Evolutionary conservation across 306 rosid species (phyloP).

Genomic region (Pyrus betulifolia): DNA sequence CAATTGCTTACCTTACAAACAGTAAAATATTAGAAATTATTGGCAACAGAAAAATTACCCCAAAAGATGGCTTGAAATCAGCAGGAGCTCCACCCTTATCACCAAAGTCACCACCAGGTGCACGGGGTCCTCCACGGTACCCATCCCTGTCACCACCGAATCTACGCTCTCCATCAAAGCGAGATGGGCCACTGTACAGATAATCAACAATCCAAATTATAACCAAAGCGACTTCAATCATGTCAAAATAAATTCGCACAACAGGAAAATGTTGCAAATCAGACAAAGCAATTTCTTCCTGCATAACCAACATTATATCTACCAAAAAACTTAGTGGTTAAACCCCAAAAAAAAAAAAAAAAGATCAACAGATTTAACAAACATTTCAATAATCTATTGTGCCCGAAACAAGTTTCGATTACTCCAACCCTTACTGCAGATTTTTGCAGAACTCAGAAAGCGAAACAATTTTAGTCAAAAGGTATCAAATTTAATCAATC

Average conservation of each 20-base stretch:
- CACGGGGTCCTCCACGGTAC: constrained; percentile 48
- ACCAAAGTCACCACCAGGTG: constrained; percentile 41
- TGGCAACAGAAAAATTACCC: constrained; percentile 17
- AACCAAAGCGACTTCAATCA: neutral
- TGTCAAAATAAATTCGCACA: neutral
- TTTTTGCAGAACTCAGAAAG: neutral
- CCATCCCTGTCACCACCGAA: constrained; percentile 46
- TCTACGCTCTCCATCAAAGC: constrained; percentile 42
- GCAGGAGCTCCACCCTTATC: constrained; percentile 50
- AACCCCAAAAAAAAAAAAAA: neutral
- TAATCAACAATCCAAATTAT: neutral
- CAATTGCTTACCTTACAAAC: neutral
- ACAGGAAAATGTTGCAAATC: neutral
- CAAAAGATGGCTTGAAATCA: constrained; percentile 42
- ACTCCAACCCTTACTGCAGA: neutral
- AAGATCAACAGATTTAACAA: neutral
- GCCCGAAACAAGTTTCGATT: neutral
- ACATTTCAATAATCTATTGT: neutral
- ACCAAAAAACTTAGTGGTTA: neutral
- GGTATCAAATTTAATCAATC: neutral
- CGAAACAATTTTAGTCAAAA: neutral
- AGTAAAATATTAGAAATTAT: neutral
- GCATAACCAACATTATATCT: neutral
- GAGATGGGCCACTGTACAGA: constrained; percentile 36
- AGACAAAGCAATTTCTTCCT: neutral